Base-by-base conservation (phyloP, 2,329 filamentous ascomycete genomes). In the Verticillium nonalfalfae region DNA sequence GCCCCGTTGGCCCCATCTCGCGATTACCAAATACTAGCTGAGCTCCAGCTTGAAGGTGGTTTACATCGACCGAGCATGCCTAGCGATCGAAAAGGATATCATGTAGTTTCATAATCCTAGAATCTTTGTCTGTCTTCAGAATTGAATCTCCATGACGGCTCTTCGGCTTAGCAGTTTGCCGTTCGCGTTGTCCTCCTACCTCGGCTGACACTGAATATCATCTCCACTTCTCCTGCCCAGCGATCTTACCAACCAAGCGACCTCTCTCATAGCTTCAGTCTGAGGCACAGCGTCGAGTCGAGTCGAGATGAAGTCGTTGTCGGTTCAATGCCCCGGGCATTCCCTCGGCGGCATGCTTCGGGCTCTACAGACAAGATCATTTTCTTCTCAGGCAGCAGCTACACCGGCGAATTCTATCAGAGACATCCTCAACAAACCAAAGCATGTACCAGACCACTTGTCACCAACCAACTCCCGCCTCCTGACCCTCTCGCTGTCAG, bases 391-490 rank as follows among this genome's bases (percentile, higher is more conserved):
- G 45, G 9, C n/a, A 21, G 1, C 45, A 3, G 1, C 18, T 18
- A n/a, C 39, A 15, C 33, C 54, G 34, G 7, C 26, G 15, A 10
- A 18, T 11, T 13, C 26, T 1, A 56, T 56, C 26, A 33, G 33
- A 35, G 54, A 60, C 15, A 64, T 64, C 21, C 45, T 64, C 35
- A 50, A 62, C 38, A 64, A 54, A 14, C 61, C 64, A 26, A 78
- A 75, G 63, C 62, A 72, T 65, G 77, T 78, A 62, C 71, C 71
- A 26, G 80, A 83, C 70, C 72, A 74, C 64, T 74, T 83, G 56
- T 80, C 82, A 38, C 84, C 87, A 0, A 86, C 83, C 60, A 82
- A 80, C 34, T 88, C 87, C 0, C 79, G 87, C 73, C 85, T 91
- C 56, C 82, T 96, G 56, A 79, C 81, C 65, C 77, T 85, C 35